Base-by-base conservation (phyloP, 2,329 filamentous ascomycete genomes). In the Curvularia hawaiiensis region DNA sequence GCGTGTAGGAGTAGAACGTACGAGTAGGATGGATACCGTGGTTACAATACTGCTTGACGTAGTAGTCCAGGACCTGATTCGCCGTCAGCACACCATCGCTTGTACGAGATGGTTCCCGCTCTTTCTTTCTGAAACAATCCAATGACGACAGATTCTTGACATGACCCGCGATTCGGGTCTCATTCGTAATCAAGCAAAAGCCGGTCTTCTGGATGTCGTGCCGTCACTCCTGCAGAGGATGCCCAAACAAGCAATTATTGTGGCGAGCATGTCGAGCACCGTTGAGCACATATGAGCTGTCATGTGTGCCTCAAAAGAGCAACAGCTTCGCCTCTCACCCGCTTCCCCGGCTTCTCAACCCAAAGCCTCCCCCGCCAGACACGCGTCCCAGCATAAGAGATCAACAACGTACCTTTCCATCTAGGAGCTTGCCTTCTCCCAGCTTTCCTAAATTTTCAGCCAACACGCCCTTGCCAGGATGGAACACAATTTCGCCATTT, bases 11-110 rank as follows among this genome's bases (percentile, higher is more conserved):
- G 16, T n/a, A 33, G 16, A 44, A 54, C 79, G 76, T 80, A 83
- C 83, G 80, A 16, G 92, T 91, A 0, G 92, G 92, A 63, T 88
- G 85, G 63, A 98, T 76, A 45, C 92, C 91, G 70, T 88, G 84
- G 41, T 84, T 83, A n/a, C 80, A 76, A 76, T 88, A 96, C 77
- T 92, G 83, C 30, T 84, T 77, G 18, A 86, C 86, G 75, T 97
- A 97, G 77, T 87, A 90, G 54, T 93, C 87, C 44, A 94, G 76
- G 4, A 69, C 60, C 73, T 75, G 57, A 48, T 55, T 77, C 93
- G 90, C 71, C 80, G 60, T 58, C 54, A 70, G 65, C 44, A 56
- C 48, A 52, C 54, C 46, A 60, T 60, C 48, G 41, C 35, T 54
- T 52, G 46, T 35, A 20, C 11, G 30, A 16, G 22, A 24, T 38